These are phyloP conservation scores for Metschnikowia continentalis DNA, from an alignment of 805 yeast genomes.

Conservation along the genomic window DNA sequence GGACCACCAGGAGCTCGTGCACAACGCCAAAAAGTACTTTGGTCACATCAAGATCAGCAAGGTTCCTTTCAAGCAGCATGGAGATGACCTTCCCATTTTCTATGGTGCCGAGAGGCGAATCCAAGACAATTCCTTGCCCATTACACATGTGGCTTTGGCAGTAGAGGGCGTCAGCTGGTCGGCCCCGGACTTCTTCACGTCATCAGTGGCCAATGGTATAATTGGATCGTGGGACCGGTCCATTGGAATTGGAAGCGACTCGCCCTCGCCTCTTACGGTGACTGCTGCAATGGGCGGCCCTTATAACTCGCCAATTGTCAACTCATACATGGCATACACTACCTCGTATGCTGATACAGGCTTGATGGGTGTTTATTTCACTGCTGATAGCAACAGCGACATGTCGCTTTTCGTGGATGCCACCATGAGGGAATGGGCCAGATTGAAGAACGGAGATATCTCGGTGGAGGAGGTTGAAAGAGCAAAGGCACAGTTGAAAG, in stretches of 20 bases:
- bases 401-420: constrained; percentile 68
- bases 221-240: constrained; percentile 98
- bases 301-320: constrained; percentile 67
- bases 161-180: constrained; percentile 99
- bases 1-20: constrained; percentile 77
- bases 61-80: constrained; percentile 67
- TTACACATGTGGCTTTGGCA: constrained; percentile 87
- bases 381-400: constrained; percentile 70
- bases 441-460: constrained; percentile 74
- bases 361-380: constrained; percentile 92
- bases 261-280: constrained; percentile 81
- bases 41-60: constrained; percentile 61
- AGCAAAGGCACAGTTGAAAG: constrained; percentile 92
- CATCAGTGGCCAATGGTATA: constrained; percentile 92
- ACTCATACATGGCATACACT: constrained; percentile 93
- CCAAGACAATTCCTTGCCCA: constrained; percentile 77
- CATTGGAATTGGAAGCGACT: constrained; percentile 73
- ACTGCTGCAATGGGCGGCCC: constrained; percentile 57
- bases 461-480: constrained; percentile 85
- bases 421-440: constrained; percentile 81
- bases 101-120: constrained; percentile 82
- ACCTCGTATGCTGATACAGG: constrained; percentile 98
- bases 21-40: constrained; percentile 71
- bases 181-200: constrained; percentile 91
- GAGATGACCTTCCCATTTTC: constrained; percentile 74